Conservation (phyloP, 495 filamentous ascomycete genomes). For the Aspergillus taichungensis region DNA sequence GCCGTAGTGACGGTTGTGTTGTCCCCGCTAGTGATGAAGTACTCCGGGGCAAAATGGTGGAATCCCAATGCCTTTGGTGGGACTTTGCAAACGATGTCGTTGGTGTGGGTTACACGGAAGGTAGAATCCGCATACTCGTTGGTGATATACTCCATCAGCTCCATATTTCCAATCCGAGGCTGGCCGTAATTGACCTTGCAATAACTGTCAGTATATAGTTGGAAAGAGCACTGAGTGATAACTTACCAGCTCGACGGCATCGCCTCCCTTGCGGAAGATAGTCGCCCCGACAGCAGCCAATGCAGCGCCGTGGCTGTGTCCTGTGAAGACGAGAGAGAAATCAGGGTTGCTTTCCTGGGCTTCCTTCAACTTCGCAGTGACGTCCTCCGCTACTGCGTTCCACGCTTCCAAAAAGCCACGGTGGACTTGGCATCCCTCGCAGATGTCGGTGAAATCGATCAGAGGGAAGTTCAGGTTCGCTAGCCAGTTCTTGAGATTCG, state of each 20-base stretch:
- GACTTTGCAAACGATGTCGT: constrained; percentile 53
- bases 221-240: background rate
- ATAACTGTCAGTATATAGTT: background rate
- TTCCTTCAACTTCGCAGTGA: constrained; percentile 27
- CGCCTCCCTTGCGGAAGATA: constrained; percentile 40
- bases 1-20: constrained; percentile 19
- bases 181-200: constrained; percentile 52
- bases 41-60: constrained; percentile 56
- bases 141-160: constrained; percentile 44
- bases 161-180: constrained; percentile 51
- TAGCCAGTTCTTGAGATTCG: constrained; percentile 53
- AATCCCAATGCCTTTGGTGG: constrained; percentile 47
- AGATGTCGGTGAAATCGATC: constrained; percentile 26
- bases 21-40: constrained; percentile 38
- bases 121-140: constrained; percentile 32
- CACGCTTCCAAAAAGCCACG: constrained; percentile 45
- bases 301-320: constrained; percentile 58
- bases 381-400: constrained; percentile 27
- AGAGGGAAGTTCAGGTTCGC: constrained; percentile 38
- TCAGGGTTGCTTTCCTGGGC: constrained; percentile 28
- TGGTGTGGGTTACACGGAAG: constrained; percentile 56
- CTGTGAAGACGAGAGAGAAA: constrained; percentile 46
- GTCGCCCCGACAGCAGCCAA: constrained; percentile 50
- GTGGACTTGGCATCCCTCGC: constrained; percentile 38
- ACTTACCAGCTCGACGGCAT: constrained; percentile 17